These are phyloP conservation scores for Ensete ventricosum DNA, from an alignment of 176 grass and related monocot species.

Conservation along the genomic window DNA sequence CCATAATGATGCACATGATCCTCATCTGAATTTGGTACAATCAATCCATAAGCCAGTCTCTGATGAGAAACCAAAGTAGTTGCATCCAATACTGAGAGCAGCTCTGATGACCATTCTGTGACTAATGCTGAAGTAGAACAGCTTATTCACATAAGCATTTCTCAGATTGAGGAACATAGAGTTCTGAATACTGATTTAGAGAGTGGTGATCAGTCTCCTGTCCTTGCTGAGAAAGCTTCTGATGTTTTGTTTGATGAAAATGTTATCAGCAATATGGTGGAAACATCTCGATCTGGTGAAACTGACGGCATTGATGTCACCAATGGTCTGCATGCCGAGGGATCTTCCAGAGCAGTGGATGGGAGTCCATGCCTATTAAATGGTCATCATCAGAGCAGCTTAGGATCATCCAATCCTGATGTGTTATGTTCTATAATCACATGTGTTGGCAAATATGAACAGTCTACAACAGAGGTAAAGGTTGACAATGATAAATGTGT, in stretches of 20 bases:
- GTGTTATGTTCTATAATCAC: not conserved
- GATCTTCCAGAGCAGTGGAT: constrained; percentile 10
- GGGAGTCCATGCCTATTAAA: not conserved
- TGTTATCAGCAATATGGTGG: not conserved
- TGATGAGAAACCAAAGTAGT: constrained; percentile 44
- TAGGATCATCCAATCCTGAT: constrained; percentile 11
- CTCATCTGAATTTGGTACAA: constrained; percentile 20
- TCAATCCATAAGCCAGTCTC: constrained; percentile 32
- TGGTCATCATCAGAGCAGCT: not conserved
- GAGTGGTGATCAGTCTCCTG: constrained; percentile 19
- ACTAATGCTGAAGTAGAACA: constrained; percentile 28
- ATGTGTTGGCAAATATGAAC: constrained; percentile 2
- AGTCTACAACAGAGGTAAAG: not conserved
- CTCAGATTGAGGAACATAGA: constrained; percentile 35
- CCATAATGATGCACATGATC: constrained; percentile 21
- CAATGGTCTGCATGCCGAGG: constrained; percentile 5
- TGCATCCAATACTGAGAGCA: constrained; percentile 27
- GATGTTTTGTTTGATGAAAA: constrained; percentile 14
- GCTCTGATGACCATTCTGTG: constrained; percentile 24
- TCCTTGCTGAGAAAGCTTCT: constrained; percentile 22
- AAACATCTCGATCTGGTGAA: constrained; percentile 15
- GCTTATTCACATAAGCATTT: constrained; percentile 29
- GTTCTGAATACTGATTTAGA: constrained; percentile 38
- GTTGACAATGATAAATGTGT: not conserved
- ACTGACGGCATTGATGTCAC: constrained; percentile 2